These are phyloP conservation scores for Pharus latifolius DNA, from an alignment of 176 grass and related monocot species.

Conservation along the genomic window DNA sequence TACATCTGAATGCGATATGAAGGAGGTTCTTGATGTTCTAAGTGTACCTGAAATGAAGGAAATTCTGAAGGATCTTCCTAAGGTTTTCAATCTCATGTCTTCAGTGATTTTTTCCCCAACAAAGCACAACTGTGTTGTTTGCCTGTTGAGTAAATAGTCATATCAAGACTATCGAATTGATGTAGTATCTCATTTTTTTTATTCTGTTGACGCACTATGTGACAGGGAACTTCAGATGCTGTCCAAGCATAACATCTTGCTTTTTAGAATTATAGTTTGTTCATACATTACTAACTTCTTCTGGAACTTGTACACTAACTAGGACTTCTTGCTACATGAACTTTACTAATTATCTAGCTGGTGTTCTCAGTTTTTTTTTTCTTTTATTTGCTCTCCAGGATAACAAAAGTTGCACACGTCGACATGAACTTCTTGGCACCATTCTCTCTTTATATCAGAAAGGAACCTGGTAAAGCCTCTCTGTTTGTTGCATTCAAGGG, in stretches of 20 bases:
- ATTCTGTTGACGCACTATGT: background rate
- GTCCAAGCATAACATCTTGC: background rate
- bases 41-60: constrained; percentile 73
- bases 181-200: background rate
- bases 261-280: constrained; percentile 11
- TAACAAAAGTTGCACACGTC: constrained; percentile 29
- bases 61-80: constrained; percentile 50
- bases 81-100: constrained; percentile 50
- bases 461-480: constrained; percentile 54
- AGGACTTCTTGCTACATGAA: too few species aligned
- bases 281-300: background rate
- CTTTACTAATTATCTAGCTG: background rate
- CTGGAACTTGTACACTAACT: background rate
- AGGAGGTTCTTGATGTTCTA: constrained; percentile 71
- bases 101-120: background rate
- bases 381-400: constrained; percentile 36
- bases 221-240: background rate
- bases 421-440: constrained; percentile 51
- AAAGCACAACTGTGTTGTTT: background rate
- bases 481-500: constrained; percentile 22
- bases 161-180: constrained; percentile 3
- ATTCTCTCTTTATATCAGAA: constrained; percentile 49
- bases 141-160: constrained; percentile 1
- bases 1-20: constrained; percentile 46
- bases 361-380: constrained; percentile 17